phyloP scores from a whole-genome alignment of 75 land plant genomes.

The Adiantum capillusveneris region DNA sequence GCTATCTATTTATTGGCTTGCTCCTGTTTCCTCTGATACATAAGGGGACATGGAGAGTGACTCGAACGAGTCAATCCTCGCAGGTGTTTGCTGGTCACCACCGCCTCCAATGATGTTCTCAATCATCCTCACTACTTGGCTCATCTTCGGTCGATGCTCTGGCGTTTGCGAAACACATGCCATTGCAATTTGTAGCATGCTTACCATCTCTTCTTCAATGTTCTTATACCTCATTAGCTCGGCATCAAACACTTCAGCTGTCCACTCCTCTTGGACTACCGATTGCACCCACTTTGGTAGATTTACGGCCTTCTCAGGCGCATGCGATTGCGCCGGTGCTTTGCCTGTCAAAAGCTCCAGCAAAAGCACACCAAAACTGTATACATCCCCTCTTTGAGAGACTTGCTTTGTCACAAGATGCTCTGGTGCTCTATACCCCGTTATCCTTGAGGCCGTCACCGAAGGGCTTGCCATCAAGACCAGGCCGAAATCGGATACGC shows the following conservation, averaged over 20 bases:
- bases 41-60: constrained; percentile 60
- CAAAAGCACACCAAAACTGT: constrained; percentile 72
- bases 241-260: constrained; percentile 67
- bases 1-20: constrained; percentile 4
- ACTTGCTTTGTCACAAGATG: constrained; percentile 39
- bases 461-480: constrained; percentile 49
- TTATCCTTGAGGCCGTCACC: constrained; percentile 44
- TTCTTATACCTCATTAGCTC: constrained; percentile 57
- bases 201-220: constrained; percentile 52
- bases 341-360: constrained; percentile 78
- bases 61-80: constrained; percentile 38
- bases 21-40: constrained; percentile 39
- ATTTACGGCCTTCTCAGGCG: constrained; percentile 17
- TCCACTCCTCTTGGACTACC: constrained; percentile 80
- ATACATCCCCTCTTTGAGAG: constrained; percentile 68
- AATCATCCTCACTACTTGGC: constrained; percentile 55
- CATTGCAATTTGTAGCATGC: constrained; percentile 67
- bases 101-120: constrained; percentile 38
- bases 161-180: constrained; percentile 47
- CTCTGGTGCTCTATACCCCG: constrained; percentile 86
- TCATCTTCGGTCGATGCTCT: constrained; percentile 67
- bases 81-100: constrained; percentile 7
- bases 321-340: constrained; percentile 45
- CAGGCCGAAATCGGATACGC: constrained; percentile 73
- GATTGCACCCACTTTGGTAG: constrained; percentile 68